A percentile compares a stretch with the other conserved stretches of the same genome.
These are phyloP conservation scores for Canavalia ensiformis DNA, from an alignment of 306 rosid species.

Conservation along the genomic window DNA sequence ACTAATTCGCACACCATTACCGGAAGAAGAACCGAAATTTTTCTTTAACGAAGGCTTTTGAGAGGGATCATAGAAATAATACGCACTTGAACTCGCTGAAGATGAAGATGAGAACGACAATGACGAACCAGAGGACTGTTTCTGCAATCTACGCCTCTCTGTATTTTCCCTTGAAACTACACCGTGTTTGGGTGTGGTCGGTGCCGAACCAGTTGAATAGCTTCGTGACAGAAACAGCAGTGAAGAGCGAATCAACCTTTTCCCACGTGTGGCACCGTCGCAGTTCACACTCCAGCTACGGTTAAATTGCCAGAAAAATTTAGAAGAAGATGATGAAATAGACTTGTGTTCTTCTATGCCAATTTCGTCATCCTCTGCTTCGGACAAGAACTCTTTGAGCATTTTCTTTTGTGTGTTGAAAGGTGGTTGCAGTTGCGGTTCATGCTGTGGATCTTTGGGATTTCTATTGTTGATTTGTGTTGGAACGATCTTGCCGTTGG, in stretches of 20 bases:
- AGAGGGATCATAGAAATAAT: not conserved
- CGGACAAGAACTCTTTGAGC: conserved; percentile 3
- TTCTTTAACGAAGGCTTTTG: conserved; percentile 1
- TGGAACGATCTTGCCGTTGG: not conserved
- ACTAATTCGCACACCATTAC: not conserved
- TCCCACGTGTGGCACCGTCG: not conserved
- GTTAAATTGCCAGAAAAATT: not conserved
- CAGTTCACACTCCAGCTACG: conserved; percentile 9
- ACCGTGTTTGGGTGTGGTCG: not conserved
- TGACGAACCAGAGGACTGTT: conserved; percentile 14
- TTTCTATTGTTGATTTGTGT: not conserved
- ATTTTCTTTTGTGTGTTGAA: not conserved
- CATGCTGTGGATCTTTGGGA: not conserved
- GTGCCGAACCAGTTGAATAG: not conserved
- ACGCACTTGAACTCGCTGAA: not conserved
- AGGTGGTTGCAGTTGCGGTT: not conserved
- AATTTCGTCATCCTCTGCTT: not conserved
- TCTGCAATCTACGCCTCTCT: not conserved
- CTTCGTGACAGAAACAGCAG: conserved; percentile 14
- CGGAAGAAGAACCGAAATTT: not conserved
- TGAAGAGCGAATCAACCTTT: not conserved
- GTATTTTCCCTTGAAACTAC: not conserved
- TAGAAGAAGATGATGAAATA: not conserved
- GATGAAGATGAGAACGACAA: not conserved
- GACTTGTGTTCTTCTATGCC: not conserved